Base-by-base conservation (phyloP, 2,329 filamentous ascomycete genomes). In the Proliferodiscus dingleyae region DNA sequence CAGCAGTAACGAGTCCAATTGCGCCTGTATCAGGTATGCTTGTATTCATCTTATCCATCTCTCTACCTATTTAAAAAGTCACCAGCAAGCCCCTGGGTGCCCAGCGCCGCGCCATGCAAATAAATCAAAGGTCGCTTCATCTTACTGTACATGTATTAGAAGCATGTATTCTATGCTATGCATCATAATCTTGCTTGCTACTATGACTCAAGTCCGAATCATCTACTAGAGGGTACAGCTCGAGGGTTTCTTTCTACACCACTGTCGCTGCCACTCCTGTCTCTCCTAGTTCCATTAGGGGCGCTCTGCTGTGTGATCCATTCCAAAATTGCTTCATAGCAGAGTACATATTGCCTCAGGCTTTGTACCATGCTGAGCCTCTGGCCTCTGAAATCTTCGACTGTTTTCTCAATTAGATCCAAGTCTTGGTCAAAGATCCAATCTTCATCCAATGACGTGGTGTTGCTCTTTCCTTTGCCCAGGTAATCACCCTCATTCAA, bases 331-430 rank as follows among this genome's bases (percentile, higher is more conserved):
- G 87, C 94, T 70, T 98, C 93, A 65, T 98, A 98, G 66, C 93
- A 98, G 26, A 98, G 79, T 40, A 96, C 91, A 68, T 86, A 97
- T 65, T 98, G 93, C 50, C 88, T 76, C 47, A 97, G 70, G 59
- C 86, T 96, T 67, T 97, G 93, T 34, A 98, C 91, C 90, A 97
- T 98, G 66, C 89, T 96, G 16, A 96, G 69, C 54, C 93, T 74
- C 69, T 98, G 93, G 39, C 77, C 73, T 46, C 93, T 76, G 66
- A 98, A 95, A 58, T 96, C 89, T 57, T 93, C 86, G 1, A 98
- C 91, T 0, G 90, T 93, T 63, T 81, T 83, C 51, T 87, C 83
- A 38, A 98, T 82, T 49, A 97, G 67, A 64, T 98, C 93, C 2
- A 87, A 62, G 21, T 79, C 75, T 37, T 87, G 80, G 50, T 85